phyloP scores from a whole-genome alignment of 192 early-diverging fungal genomes.

The Lobosporangium transversale region DNA sequence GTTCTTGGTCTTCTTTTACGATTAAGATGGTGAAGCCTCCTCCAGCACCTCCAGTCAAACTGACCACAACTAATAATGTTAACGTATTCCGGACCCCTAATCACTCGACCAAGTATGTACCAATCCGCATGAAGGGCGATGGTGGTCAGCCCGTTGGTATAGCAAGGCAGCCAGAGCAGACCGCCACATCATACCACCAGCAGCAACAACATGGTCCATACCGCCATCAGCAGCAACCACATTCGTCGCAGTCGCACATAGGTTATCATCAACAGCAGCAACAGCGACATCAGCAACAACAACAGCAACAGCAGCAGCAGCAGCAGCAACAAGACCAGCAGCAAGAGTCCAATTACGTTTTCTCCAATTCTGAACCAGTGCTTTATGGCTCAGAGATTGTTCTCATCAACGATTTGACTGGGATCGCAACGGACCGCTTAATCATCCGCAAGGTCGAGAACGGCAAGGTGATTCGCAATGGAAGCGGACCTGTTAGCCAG shows the following conservation, averaged over 20 bases:
- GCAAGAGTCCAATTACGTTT: constrained; percentile 30
- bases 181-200: background rate
- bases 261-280: background rate
- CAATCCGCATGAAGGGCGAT: constrained; percentile 52
- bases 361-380: constrained; percentile 58
- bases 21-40: constrained; percentile 59
- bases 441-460: constrained; percentile 86
- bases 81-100: constrained; percentile 28
- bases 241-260: background rate
- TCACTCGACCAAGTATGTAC: constrained; percentile 52
- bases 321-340: background rate
- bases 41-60: constrained; percentile 41
- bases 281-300: too few relatives aligned
- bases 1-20: constrained; percentile 70
- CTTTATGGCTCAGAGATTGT: constrained; percentile 81
- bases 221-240: constrained; percentile 34
- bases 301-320: background rate
- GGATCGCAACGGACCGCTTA: constrained; percentile 73
- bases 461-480: constrained; percentile 68
- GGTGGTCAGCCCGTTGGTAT: constrained; percentile 12
- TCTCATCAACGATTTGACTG: constrained; percentile 70
- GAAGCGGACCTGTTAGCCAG: constrained; percentile 79
- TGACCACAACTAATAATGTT: constrained; percentile 17
- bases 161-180: constrained; percentile 4
- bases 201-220: constrained; percentile 10